Conservation (phyloP, 2,329 filamentous ascomycete species). For the Talaromyces pinophilus region DNA sequence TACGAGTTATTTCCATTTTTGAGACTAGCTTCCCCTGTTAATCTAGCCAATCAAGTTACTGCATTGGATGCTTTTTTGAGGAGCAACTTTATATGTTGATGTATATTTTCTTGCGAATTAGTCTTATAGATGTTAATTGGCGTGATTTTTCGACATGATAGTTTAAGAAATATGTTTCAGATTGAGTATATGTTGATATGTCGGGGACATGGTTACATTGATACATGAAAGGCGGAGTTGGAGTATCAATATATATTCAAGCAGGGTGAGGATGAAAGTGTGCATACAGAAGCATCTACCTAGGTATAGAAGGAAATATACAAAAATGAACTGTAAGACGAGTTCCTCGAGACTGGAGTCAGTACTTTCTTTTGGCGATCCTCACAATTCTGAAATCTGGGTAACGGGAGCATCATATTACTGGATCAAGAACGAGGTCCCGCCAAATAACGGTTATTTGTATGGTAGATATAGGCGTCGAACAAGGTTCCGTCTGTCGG, state of each 20-base stretch:
- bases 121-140: not conserved
- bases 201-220: not conserved
- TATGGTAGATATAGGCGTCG: not conserved
- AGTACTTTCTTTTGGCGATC: too few relatives aligned
- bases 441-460: not conserved
- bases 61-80: not conserved
- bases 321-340: not conserved
- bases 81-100: not conserved
- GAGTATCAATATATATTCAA: too few relatives aligned
- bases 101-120: not conserved
- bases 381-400: too few relatives aligned
- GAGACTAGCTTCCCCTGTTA: not conserved
- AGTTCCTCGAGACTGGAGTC: too few relatives aligned
- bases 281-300: too few relatives aligned
- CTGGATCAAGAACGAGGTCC: not conserved
- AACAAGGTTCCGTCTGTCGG: not conserved
- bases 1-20: not conserved
- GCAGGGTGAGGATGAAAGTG: too few relatives aligned
- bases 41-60: not conserved
- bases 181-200: not conserved
- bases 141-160: not conserved
- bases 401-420: not conserved
- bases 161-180: not conserved
- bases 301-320: not conserved
- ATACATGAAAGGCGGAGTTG: too few relatives aligned